A percentile compares a stretch with the other conserved stretches of the same genome.
Conservation (phyloP, 352 stramenopile species). For the Phytopythium helicoides region DNA sequence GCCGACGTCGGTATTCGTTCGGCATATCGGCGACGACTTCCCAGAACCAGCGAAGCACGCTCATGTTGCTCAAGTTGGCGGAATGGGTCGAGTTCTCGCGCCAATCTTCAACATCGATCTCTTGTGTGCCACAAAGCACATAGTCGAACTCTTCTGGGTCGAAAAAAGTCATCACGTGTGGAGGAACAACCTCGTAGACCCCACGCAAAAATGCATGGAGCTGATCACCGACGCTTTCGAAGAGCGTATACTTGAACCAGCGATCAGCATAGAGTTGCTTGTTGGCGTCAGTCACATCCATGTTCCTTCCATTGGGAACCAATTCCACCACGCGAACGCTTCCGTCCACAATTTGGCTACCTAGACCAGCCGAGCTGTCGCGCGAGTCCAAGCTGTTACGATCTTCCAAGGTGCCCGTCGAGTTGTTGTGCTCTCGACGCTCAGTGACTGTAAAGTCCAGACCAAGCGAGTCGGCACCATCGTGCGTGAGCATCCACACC, state of each 20-base stretch:
- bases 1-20: constrained; percentile 64
- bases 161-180: constrained; percentile 93
- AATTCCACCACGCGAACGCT: constrained; percentile 32
- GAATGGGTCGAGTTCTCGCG: constrained; percentile 76
- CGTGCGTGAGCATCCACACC: constrained; percentile 49
- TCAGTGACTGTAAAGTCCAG: constrained; percentile 62
- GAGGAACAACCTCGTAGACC: constrained; percentile 96
- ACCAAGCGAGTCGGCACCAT: constrained; percentile 48
- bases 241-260: constrained; percentile 61
- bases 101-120: constrained; percentile 97
- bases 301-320: constrained; percentile 39
- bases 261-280: constrained; percentile 92
- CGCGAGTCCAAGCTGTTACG: constrained; percentile 1
- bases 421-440: constrained; percentile 16
- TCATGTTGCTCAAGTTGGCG: constrained; percentile 38
- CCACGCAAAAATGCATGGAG: constrained; percentile 84
- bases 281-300: constrained; percentile 94
- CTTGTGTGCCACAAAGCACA: constrained; percentile 94
- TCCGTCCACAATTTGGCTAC: neutral
- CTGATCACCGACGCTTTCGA: constrained; percentile 54
- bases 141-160: constrained; percentile 98
- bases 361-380: neutral
- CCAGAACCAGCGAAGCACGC: constrained; percentile 91
- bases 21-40: constrained; percentile 91
- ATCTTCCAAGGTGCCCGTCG: neutral